These are phyloP conservation scores for Trichoderma atrobrunneum DNA, from an alignment of 2,329 filamentous ascomycete species.

Conservation along the genomic window DNA sequence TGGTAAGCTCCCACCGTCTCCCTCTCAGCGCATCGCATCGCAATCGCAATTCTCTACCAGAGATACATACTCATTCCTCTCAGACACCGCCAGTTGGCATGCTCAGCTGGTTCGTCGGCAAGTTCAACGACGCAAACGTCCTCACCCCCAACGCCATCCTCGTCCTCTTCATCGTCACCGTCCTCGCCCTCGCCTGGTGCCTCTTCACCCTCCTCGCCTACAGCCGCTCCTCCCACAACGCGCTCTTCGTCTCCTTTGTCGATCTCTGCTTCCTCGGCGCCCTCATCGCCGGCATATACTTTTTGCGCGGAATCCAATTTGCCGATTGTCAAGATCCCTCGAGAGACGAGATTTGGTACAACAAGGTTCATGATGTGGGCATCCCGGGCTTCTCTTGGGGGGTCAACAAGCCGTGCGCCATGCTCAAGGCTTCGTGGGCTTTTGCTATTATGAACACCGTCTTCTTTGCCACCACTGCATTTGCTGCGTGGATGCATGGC, in stretches of 20 bases:
- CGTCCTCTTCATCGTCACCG: constrained; percentile 64
- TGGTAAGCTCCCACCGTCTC: constrained; percentile 52
- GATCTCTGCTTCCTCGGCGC: constrained; percentile 62
- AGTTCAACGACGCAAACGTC: constrained; percentile 54
- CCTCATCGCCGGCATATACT: constrained; percentile 61
- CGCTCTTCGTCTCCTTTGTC: constrained; percentile 58
- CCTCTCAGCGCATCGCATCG: not conserved
- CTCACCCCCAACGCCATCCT: constrained; percentile 63
- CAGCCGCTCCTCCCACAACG: constrained; percentile 59
- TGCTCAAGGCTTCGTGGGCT: constrained; percentile 89
- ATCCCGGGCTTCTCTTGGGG: constrained; percentile 52
- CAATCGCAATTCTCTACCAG: not conserved
- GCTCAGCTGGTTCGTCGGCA: constrained; percentile 64
- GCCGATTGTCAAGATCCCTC: constrained; percentile 66
- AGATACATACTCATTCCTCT: not conserved
- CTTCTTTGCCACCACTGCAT: constrained; percentile 74
- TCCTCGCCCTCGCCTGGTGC: constrained; percentile 61
- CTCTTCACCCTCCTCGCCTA: constrained; percentile 65
- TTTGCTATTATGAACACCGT: constrained; percentile 85
- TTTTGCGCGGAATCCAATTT: constrained; percentile 55
- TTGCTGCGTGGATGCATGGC: constrained; percentile 64
- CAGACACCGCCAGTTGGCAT: constrained; percentile 66
- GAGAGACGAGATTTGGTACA: constrained; percentile 48
- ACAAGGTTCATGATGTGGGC: constrained; percentile 60
- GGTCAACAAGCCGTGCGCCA: constrained; percentile 75